Conservation (phyloP, 176 grass and related monocot genomes). For the Bromus sterilis region DNA sequence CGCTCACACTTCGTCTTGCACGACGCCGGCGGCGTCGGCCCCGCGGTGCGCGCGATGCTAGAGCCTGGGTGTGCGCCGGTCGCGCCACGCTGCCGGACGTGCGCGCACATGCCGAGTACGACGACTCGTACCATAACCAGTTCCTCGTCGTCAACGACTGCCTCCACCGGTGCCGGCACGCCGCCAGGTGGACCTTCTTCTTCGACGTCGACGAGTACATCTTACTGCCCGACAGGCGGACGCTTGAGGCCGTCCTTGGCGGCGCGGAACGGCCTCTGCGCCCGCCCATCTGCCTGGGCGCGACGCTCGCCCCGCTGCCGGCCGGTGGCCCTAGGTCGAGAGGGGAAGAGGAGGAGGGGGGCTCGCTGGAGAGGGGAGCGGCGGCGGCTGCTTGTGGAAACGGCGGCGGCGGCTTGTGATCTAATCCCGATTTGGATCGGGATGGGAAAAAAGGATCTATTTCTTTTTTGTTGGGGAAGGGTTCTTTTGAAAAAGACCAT, state of each 20-base stretch:
- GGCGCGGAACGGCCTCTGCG: too few species aligned
- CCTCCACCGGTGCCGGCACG: conserved; percentile 67
- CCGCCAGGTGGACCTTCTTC: conserved; percentile 89
- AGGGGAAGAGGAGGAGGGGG: too few species aligned
- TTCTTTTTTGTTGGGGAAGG: too few species aligned
- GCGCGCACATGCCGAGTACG: conserved; percentile 61
- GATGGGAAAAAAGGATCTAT: too few species aligned
- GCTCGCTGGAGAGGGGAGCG: too few species aligned
- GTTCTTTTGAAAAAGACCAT: too few species aligned
- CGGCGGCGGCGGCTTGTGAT: too few species aligned
- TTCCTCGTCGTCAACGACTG: conserved; percentile 92
- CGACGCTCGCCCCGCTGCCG: too few species aligned
- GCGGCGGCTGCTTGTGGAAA: too few species aligned
- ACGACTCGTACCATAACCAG: conserved; percentile 91
- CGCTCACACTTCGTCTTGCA: conserved; percentile 93
- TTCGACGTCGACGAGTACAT: conserved; percentile 97
- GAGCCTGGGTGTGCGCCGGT: conserved; percentile 77
- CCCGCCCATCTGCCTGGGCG: too few species aligned
- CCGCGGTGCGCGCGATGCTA: conserved; percentile 60
- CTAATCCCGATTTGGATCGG: too few species aligned
- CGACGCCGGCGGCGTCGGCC: conserved; percentile 61
- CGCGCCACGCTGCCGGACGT: conserved; percentile 91
- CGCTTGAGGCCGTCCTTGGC: conserved; percentile 46
- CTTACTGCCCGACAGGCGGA: conserved; percentile 49
- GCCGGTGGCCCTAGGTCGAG: too few species aligned